Evolutionary conservation across 2,329 filamentous ascomycete species (phyloP).

Genomic region (Penicillium sp.): DNA sequence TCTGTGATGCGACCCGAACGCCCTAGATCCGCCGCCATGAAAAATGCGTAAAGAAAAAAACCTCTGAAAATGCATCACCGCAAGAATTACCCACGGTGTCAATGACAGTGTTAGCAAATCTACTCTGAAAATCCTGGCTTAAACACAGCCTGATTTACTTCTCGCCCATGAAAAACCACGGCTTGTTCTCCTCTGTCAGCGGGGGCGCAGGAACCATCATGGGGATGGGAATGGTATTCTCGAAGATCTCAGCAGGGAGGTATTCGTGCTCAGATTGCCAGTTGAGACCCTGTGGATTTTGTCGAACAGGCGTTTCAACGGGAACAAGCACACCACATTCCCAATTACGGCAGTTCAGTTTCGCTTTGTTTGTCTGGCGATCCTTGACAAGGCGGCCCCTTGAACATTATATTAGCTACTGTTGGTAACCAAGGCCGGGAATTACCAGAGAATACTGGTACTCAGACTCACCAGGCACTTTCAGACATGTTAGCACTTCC

Average conservation of each 20-base stretch:
- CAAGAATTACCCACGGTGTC: too few species aligned
- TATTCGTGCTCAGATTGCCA: neutral
- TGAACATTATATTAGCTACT: neutral
- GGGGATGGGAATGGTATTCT: conserved; percentile 45
- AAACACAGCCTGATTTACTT: neutral
- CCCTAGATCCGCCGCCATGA: too few species aligned
- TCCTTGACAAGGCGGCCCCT: conserved; percentile 80
- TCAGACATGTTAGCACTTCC: conserved; percentile 92
- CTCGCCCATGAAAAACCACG: conserved; percentile 14
- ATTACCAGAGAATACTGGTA: neutral
- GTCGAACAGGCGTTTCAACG: conserved; percentile 37
- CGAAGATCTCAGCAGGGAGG: conserved; percentile 32
- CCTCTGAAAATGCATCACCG: too few species aligned
- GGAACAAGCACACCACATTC: conserved; percentile 87
- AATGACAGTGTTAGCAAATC: too few species aligned
- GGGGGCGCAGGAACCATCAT: conserved; percentile 40
- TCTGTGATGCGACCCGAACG: too few species aligned
- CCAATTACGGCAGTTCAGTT: conserved; percentile 88
- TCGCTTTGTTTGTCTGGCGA: conserved; percentile 64
- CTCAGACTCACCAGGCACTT: conserved; percentile 74
- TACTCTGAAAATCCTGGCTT: too few species aligned
- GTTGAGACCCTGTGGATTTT: conserved; percentile 18
- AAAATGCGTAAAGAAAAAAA: too few species aligned
- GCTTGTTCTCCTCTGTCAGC: neutral
- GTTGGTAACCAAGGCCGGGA: neutral